Percentiles rank a stretch among this genome's conserved stretches.
Evolutionary conservation across 2,329 filamentous ascomycete genomes (phyloP).

Genomic region (Sclerotinia sclerotiorum): DNA sequence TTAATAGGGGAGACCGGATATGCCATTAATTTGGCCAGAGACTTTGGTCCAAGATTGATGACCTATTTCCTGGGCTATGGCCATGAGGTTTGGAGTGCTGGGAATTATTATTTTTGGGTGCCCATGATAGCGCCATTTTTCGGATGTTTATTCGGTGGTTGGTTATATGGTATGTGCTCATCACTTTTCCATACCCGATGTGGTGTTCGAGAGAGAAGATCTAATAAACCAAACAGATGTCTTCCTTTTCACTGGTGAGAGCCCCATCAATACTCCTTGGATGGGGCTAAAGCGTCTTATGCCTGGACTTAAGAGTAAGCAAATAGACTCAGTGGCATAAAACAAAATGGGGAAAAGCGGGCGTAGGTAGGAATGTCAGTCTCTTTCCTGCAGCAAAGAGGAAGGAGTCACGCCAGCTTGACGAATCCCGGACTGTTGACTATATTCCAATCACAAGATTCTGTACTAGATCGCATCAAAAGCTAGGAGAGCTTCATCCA

Average conservation of each 20-base stretch:
- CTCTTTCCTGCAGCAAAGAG: background rate
- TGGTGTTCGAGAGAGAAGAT: background rate
- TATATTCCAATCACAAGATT: background rate
- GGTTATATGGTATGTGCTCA: constrained; percentile 54
- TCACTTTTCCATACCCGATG: background rate
- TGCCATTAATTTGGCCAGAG: constrained; percentile 71
- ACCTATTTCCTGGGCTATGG: constrained; percentile 69
- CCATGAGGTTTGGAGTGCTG: constrained; percentile 63
- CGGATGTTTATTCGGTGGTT: constrained; percentile 63
- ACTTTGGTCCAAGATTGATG: constrained; percentile 66
- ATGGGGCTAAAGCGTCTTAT: constrained; percentile 35
- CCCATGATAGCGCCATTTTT: constrained; percentile 72
- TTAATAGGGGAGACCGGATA: constrained; percentile 68
- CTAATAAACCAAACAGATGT: constrained; percentile 42
- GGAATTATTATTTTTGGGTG: constrained; percentile 72
- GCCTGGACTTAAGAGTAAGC: background rate
- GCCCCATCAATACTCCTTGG: constrained; percentile 39
- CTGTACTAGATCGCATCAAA: background rate
- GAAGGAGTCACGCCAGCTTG: no score
- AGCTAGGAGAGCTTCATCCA: background rate
- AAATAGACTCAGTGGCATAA: background rate
- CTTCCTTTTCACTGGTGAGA: constrained; percentile 48
- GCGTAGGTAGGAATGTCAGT: no score
- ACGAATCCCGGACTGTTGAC: background rate
- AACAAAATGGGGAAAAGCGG: no score